A percentile compares a stretch with the other conserved stretches of the same genome.
phyloP scores from a whole-genome alignment of 1,284 basidiomycete genomes.

The Tetrapyrgos nigripes region DNA sequence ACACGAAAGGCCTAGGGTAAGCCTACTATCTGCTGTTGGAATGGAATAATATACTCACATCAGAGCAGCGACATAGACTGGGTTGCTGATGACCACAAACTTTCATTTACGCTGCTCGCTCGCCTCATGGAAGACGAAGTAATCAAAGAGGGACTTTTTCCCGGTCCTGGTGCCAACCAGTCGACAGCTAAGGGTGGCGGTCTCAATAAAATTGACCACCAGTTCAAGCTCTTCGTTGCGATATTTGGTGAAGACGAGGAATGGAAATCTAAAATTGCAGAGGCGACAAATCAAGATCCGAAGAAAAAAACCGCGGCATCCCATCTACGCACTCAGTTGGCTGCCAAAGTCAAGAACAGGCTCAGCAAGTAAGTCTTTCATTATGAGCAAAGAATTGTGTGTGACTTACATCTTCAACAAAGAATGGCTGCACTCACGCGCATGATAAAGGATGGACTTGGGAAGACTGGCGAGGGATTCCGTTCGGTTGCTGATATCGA shows the following conservation, averaged over 20 bases:
- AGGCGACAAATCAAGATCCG: neutral
- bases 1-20: too few relatives aligned
- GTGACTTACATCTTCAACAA: too few relatives aligned
- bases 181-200: slow-evolving; percentile 16
- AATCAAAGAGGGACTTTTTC: slow-evolving; percentile 14
- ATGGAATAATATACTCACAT: too few relatives aligned
- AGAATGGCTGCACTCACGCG: slow-evolving; percentile 15
- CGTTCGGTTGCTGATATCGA: slow-evolving; percentile 14
- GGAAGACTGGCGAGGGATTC: slow-evolving; percentile 16
- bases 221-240: neutral
- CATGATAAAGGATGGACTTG: slow-evolving; percentile 7
- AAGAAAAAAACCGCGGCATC: neutral
- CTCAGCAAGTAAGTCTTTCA: neutral
- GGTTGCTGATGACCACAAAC: too few relatives aligned
- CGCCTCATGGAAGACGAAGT: slow-evolving; percentile 8
- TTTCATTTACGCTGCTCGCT: neutral
- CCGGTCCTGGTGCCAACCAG: slow-evolving; percentile 11
- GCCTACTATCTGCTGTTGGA: too few relatives aligned
- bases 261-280: neutral
- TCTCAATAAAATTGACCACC: too few relatives aligned
- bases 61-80: too few relatives aligned
- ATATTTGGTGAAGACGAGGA: slow-evolving; percentile 3
- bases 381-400: too few relatives aligned
- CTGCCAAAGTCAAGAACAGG: neutral
- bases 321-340: neutral